These are phyloP conservation scores for Ustilago esculenta DNA, from an alignment of 1,284 basidiomycete genomes.

Conservation along the genomic window DNA sequence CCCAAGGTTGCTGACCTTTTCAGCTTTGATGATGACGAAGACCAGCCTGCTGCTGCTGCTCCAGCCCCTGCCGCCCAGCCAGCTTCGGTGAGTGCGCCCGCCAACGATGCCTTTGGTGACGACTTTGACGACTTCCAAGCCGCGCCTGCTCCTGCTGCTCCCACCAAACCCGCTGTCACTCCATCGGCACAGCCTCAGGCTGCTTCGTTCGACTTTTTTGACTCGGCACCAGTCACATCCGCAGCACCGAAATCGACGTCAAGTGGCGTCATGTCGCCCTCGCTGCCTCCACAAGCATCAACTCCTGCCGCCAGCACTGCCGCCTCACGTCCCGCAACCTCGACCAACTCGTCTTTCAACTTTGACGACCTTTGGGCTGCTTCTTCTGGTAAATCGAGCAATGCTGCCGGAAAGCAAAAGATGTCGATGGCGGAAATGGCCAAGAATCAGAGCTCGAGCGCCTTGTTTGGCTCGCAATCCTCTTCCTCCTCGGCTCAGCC, in stretches of 20 bases:
- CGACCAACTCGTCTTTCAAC: conserved; percentile 51
- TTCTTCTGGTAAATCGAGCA: conserved; percentile 73
- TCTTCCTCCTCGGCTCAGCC: conserved; percentile 6
- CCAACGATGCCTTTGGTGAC: conserved; percentile 52
- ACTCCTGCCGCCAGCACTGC: conserved; percentile 22
- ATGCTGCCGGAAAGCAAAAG: conserved; percentile 47
- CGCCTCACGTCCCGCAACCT: conserved; percentile 18
- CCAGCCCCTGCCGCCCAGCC: conserved; percentile 36
- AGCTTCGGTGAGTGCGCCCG: conserved; percentile 1
- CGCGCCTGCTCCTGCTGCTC: conserved; percentile 27
- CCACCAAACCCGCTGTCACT: conserved; percentile 74
- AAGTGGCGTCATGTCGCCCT: conserved; percentile 16
- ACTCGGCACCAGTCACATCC: conserved; percentile 48
- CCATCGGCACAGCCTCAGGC: conserved; percentile 67
- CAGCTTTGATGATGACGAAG: conserved; percentile 78
- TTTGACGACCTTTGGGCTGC: conserved; percentile 93
- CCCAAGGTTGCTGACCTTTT: conserved; percentile 75
- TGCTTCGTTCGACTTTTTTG: conserved; percentile 71
- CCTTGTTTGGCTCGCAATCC: conserved; percentile 33
- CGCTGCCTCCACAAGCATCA: conserved; percentile 19
- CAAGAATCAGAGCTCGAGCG: conserved; percentile 58
- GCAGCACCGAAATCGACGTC: conserved; percentile 18
- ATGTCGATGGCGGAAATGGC: conserved; percentile 67
- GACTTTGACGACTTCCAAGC: conserved; percentile 61
- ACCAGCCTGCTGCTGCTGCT: conserved; percentile 68